Evolutionary conservation across 345 rosid species (phyloP), one percentile per base, ranked within the genome.

Genomic region (Acer saccharum): DNA sequence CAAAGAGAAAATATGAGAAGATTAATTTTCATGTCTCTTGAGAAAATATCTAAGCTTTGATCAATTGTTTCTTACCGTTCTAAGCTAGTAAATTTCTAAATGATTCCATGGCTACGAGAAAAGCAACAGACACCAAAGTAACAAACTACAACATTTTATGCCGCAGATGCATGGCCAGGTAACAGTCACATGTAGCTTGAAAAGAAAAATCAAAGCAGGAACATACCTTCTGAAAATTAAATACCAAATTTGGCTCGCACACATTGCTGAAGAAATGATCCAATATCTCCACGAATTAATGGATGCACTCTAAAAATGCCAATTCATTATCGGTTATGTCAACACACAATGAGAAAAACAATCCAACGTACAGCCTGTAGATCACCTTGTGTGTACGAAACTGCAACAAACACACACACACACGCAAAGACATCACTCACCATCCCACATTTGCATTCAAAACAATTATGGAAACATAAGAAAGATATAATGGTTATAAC

Each of bases 251-350:
- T 16, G 93, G 93, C 84, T 95, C 99, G 71, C 99, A 95, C 48
- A 95, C 99, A 73, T 93, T 95, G 94, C 99, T 95, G 89, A 95
- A 95, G 92, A 95, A 95, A 89, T 95, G 99, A 79, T 95, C 99
- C 85, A 95, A 80, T 39, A 95, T 92, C 88, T 95, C 99, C 78
- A 95, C 99, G 82, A 95, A 95, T 79, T 93, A 83, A 85, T 95
- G 99, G 78, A 95, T 93, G 84, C 93, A 84, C 87, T 95, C 99
- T 77, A 95, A 77, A 84, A 93, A 93, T 52, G 97, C 99, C 87
- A 95, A 82, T 76, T 95, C 99, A 60, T 93, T 95, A 78, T 95
- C 99, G 0, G 97, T 95, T 74, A 95, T 95, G 73, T 95, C 99
- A n/a, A 95, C 99, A 44, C 99, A 95, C 75, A 95, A 78, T 0